Base-by-base conservation (phyloP, 2,329 filamentous ascomycete species). In the Alternaria triticina region DNA sequence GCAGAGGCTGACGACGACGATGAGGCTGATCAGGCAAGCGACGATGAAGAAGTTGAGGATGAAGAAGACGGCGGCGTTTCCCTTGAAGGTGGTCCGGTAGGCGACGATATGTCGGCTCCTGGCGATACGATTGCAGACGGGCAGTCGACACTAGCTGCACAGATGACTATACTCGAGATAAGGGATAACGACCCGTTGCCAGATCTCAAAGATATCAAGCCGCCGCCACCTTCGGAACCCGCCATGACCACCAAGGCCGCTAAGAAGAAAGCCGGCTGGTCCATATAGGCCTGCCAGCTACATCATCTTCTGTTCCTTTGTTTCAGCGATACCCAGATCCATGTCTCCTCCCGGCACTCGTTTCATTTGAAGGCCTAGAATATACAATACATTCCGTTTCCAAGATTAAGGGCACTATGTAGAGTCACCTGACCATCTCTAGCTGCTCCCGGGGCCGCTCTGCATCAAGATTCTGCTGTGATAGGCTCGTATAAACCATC, bases 141-240 rank as follows among this genome's bases (percentile, higher is more conserved):
- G 11, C 44, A 49, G 9, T 20, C 69, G 11, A 57, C 65, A 17
- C 63, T 80, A 49, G 62, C 72, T 6, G 63, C 71, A 5, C 69
- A 75, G 27, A 79, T 80, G 76, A 80, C 78, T 9, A 72, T 79
- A 43, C 76, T 80, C 49, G 75, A 79, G 44, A 77, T 80, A 58
- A 65, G 76, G 20, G 76, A 78, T 61, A 77, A 67, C 45, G 78
- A 79, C 47, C 72, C 76, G 0, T 65, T 77, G 8, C 76, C 77
- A 22, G 71, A 74, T 22, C 72, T 79, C 56, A 67, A 61, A 64
- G 72, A 78, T 28, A 68, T 74, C 55, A 78, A 76, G 54, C 61
- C 70, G 4, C 67, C 63, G 13, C 67, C 44, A 25, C 50, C 54
- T 13, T 52, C 67, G n/a, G 62, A 70, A 15, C 69, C 70, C 4